Evolutionary conservation across 2,329 filamentous ascomycete species (phyloP).

Genomic region (Diaporthe caulivora): DNA sequence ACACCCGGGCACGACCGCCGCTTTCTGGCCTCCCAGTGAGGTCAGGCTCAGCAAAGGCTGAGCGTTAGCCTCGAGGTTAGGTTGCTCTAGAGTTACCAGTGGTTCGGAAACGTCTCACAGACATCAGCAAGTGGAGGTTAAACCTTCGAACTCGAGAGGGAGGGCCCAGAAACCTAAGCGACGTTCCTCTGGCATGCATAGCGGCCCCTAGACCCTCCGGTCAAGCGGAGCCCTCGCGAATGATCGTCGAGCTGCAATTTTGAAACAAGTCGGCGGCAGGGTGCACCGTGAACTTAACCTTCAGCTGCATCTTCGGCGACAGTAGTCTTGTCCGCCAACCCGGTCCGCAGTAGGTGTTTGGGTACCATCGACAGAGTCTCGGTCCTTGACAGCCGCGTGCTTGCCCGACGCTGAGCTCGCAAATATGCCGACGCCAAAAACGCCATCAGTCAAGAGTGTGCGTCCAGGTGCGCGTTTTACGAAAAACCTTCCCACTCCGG

Average conservation of each 20-base stretch:
- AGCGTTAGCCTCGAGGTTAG: not conserved
- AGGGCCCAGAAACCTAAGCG: not conserved
- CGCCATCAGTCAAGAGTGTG: conserved; percentile 12
- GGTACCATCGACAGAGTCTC: not conserved
- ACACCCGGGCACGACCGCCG: conserved; percentile 6
- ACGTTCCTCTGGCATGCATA: conserved; percentile 9
- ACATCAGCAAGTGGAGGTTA: not conserved
- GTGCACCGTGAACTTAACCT: conserved; percentile 23
- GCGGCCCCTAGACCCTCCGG: not conserved
- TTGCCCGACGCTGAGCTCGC: conserved; percentile 11
- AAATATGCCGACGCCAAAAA: conserved; percentile 25
- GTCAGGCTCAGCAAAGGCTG: not conserved
- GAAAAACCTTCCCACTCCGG: conserved; percentile 24
- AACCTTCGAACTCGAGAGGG: conserved; percentile 8
- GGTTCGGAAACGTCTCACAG: conserved; percentile 22
- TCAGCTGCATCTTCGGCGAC: conserved; percentile 22
- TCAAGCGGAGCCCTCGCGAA: conserved; percentile 20
- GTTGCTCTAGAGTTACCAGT: conserved; percentile 19
- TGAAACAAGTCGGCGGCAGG: conserved; percentile 28
- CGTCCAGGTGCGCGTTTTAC: conserved; percentile 8
- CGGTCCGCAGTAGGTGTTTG: not conserved
- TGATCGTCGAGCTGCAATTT: conserved; percentile 22
- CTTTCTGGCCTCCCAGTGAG: not conserved
- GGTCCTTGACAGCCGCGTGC: not conserved
- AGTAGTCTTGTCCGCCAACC: conserved; percentile 16